phyloP scores from a whole-genome alignment of 176 grass and related monocot genomes.

The Phoenix roebelenii region DNA sequence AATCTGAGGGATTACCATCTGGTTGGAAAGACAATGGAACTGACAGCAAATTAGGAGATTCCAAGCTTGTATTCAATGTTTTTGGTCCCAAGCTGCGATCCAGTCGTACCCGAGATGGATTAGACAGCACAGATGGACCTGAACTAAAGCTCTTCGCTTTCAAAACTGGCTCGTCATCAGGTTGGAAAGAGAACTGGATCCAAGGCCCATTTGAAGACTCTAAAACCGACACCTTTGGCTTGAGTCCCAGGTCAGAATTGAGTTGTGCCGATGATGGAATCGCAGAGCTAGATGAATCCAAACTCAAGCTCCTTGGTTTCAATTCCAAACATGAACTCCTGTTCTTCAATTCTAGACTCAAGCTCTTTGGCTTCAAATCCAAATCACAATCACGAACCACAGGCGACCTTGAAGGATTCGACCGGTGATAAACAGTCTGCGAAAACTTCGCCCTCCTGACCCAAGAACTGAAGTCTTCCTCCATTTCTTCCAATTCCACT shows the following conservation, averaged over 20 bases:
- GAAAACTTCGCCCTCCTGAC: constrained; percentile 70
- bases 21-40: too few relatives aligned
- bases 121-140: too few relatives aligned
- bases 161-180: too few relatives aligned
- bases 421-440: constrained; percentile 45
- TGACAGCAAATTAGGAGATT: constrained; percentile 10
- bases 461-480: constrained; percentile 73
- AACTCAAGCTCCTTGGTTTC: constrained; percentile 21
- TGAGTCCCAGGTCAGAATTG: not conserved
- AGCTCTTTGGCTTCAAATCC: constrained; percentile 23
- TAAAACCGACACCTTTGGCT: too few relatives aligned
- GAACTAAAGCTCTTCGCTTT: too few relatives aligned
- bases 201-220: too few relatives aligned
- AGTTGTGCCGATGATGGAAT: not conserved
- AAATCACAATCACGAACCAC: constrained; percentile 34
- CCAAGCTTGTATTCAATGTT: constrained; percentile 7
- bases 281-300: not conserved
- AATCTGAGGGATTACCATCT: too few relatives aligned
- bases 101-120: not conserved
- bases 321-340: constrained; percentile 20
- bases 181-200: too few relatives aligned
- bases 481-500: constrained; percentile 26
- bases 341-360: constrained; percentile 22
- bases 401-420: constrained; percentile 31
- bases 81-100: constrained; percentile 7